These are phyloP conservation scores for Meyerozyma carpophila DNA, from an alignment of 1,139 yeast genomes.

Conservation along the genomic window DNA sequence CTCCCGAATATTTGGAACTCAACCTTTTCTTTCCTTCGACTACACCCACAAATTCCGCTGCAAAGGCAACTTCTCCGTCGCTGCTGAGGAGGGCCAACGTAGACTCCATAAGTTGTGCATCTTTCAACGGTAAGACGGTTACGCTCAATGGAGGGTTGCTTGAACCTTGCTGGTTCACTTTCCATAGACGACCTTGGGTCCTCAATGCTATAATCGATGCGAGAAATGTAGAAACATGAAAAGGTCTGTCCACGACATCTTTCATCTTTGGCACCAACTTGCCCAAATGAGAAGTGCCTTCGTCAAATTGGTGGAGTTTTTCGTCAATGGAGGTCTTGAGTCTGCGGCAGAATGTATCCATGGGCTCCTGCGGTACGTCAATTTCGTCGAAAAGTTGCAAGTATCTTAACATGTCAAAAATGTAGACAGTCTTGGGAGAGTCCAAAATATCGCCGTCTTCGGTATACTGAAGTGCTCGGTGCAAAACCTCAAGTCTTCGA, in stretches of 20 bases:
- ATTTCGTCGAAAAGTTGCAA: conserved; percentile 11
- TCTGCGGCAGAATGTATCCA: background rate
- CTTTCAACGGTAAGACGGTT: conserved; percentile 40
- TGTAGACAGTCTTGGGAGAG: conserved; percentile 44
- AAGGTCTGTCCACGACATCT: conserved; percentile 8
- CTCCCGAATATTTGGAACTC: conserved; percentile 24
- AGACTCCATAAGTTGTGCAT: conserved; percentile 22
- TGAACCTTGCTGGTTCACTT: conserved; percentile 23
- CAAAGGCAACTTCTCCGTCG: conserved; percentile 18
- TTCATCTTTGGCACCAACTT: conserved; percentile 8
- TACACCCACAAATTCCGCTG: conserved; percentile 14
- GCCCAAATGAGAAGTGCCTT: conserved; percentile 8
- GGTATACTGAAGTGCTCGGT: conserved; percentile 47
- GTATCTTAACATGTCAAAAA: conserved; percentile 41
- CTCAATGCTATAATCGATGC: conserved; percentile 42
- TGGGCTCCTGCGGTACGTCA: background rate
- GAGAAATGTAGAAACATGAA: conserved; percentile 28
- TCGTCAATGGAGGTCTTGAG: background rate
- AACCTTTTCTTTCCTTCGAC: conserved; percentile 11
- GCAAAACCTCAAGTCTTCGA: conserved; percentile 47
- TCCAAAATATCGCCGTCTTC: conserved; percentile 31
- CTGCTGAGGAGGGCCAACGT: conserved; percentile 25
- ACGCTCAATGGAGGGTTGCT: conserved; percentile 40
- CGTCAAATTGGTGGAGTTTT: background rate
- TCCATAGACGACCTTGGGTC: conserved; percentile 46